These are phyloP conservation scores for Colletotrichum sp. DNA, from an alignment of 2,329 filamentous ascomycete genomes.

Conservation along the genomic window DNA sequence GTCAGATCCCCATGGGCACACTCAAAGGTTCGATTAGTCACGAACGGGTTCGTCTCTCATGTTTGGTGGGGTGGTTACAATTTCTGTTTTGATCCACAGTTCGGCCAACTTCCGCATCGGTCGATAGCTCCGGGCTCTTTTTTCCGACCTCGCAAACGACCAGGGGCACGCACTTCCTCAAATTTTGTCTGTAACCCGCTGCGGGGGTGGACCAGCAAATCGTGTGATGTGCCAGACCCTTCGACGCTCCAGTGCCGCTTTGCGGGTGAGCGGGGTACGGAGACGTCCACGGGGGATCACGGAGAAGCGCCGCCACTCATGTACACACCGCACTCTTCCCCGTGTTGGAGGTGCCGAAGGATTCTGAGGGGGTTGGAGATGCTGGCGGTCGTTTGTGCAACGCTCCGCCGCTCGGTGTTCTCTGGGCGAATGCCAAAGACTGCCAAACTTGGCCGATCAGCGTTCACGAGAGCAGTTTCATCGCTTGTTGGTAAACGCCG, in stretches of 20 bases:
- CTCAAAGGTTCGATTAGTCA: not conserved
- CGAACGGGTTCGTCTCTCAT: not conserved
- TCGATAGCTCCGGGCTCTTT: slow-evolving; percentile 3
- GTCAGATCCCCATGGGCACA: slow-evolving; percentile 10
- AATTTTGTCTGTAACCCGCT: not conserved
- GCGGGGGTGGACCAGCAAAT: slow-evolving; percentile 7
- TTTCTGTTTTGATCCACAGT: slow-evolving; percentile 10
- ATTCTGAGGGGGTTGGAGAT: not conserved
- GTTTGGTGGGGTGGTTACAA: not conserved
- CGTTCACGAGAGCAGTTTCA: not conserved
- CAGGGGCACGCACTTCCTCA: not conserved
- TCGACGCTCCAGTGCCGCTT: not conserved
- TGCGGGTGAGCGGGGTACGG: not conserved
- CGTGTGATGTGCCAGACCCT: not conserved
- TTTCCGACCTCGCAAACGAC: not conserved
- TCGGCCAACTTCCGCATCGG: slow-evolving; percentile 18
- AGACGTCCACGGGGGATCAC: not conserved
- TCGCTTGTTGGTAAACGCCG: not conserved
- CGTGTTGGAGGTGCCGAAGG: not conserved
- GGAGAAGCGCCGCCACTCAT: not conserved
- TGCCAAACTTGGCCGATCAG: not conserved
- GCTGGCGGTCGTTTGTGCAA: not conserved
- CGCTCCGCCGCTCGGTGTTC: not conserved
- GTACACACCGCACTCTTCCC: not conserved
- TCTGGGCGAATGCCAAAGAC: not conserved